A percentile compares a stretch with the other conserved stretches of the same genome.
phyloP scores from a whole-genome alignment of 2,329 filamentous ascomycete species.

The Cordyceps farinosa region DNA sequence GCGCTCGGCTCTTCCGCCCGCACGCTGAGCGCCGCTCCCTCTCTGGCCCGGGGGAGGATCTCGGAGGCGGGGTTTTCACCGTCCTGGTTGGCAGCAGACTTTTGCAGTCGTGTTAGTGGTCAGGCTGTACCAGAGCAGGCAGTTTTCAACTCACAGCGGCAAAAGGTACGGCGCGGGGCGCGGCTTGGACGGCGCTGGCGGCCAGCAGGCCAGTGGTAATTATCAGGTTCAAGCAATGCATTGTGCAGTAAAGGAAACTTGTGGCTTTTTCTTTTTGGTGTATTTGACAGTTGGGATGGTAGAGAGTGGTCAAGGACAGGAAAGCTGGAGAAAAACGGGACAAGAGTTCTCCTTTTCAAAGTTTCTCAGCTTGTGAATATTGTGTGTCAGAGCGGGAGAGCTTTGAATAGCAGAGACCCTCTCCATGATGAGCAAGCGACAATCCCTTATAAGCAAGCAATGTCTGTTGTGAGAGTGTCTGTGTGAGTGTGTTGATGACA shows the following conservation, averaged over 20 bases:
- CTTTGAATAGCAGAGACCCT: neutral
- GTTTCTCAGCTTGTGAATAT: neutral
- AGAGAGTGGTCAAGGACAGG: neutral
- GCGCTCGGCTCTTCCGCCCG: neutral
- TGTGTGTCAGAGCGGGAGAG: neutral
- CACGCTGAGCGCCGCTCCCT: neutral
- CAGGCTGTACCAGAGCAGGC: neutral
- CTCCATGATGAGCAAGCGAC: neutral
- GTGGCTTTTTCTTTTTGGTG: neutral
- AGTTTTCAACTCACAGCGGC: neutral
- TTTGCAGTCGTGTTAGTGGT: neutral
- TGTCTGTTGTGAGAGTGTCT: neutral
- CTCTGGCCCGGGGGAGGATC: neutral
- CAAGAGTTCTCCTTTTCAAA: neutral
- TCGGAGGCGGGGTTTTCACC: neutral
- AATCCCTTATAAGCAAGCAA: neutral
- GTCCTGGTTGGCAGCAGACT: neutral
- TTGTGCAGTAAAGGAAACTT: neutral
- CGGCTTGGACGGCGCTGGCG: neutral
- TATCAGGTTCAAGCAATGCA: neutral
- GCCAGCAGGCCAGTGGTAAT: slow-evolving; percentile 8
- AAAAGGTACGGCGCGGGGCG: slow-evolving; percentile 3
- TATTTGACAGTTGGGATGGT: neutral
- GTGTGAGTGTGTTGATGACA: neutral
- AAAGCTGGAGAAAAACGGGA: neutral